A percentile compares a stretch with the other conserved stretches of the same genome.
These are phyloP conservation scores for Penicillium bovifimosum DNA, from an alignment of 495 filamentous ascomycete genomes.

Conservation along the genomic window DNA sequence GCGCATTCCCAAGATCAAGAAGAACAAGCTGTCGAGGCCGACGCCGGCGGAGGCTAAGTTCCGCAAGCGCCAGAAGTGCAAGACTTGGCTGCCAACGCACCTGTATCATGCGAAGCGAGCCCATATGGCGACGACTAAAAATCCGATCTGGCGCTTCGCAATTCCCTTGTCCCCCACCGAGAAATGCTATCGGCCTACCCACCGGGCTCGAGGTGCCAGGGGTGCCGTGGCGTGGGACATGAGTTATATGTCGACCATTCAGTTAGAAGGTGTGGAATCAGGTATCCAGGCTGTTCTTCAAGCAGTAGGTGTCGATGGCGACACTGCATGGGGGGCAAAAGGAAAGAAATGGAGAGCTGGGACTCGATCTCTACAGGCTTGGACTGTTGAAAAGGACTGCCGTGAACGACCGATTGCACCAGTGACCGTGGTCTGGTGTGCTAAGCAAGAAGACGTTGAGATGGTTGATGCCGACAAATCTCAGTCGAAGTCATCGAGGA, in stretches of 20 bases:
- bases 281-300: slow-evolving; percentile 61
- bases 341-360: slow-evolving; percentile 73
- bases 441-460: slow-evolving; percentile 31
- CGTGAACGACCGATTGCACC: slow-evolving; percentile 62
- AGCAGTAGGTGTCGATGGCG: slow-evolving; percentile 51
- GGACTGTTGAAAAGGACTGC: slow-evolving; percentile 55
- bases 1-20: slow-evolving; percentile 63
- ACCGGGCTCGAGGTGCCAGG: slow-evolving; percentile 66
- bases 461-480: slow-evolving; percentile 27
- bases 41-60: slow-evolving; percentile 63
- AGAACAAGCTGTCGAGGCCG: slow-evolving; percentile 62
- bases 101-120: slow-evolving; percentile 91
- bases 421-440: slow-evolving; percentile 67
- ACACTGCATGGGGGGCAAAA: slow-evolving; percentile 53
- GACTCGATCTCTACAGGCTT: slow-evolving; percentile 60
- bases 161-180: slow-evolving; percentile 77
- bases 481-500: slow-evolving; percentile 26
- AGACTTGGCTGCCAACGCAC: slow-evolving; percentile 94
- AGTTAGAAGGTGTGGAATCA: slow-evolving; percentile 60
- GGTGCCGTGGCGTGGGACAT: slow-evolving; percentile 83
- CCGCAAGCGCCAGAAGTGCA: slow-evolving; percentile 78
- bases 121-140: slow-evolving; percentile 70
- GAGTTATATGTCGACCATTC: slow-evolving; percentile 89
- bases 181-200: slow-evolving; percentile 83
- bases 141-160: slow-evolving; percentile 84